A percentile compares a stretch with the other conserved stretches of the same genome.
phyloP scores from a whole-genome alignment of 257 asterid species.

The Eucommia ulmoides region DNA sequence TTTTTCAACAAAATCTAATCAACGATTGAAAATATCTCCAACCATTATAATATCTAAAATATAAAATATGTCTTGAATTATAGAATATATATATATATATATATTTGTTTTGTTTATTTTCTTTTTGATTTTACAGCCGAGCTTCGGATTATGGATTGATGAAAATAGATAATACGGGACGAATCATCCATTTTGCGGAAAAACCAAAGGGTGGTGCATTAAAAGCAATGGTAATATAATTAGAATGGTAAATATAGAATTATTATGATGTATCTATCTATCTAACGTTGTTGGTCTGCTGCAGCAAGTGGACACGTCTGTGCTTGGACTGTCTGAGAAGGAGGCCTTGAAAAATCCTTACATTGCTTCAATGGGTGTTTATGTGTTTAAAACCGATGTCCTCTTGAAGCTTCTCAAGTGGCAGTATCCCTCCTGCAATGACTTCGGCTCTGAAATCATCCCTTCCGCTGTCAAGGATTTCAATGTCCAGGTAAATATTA shows the following conservation, averaged over 20 bases:
- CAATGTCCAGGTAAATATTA: slow-evolving; percentile 64
- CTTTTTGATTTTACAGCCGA: slow-evolving; percentile 40
- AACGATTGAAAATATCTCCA: no score
- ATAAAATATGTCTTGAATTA: no score
- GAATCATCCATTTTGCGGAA: slow-evolving; percentile 68
- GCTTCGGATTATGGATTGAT: slow-evolving; percentile 91
- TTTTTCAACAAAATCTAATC: no score
- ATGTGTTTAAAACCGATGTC: slow-evolving; percentile 73
- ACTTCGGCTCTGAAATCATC: slow-evolving; percentile 92
- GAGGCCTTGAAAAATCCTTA: slow-evolving; percentile 55
- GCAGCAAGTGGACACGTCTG: slow-evolving; percentile 84
- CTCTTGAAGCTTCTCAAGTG: slow-evolving; percentile 49
- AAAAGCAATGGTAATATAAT: slow-evolving; percentile 49
- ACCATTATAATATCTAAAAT: no score
- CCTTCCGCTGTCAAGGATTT: slow-evolving; percentile 80
- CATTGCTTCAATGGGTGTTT: slow-evolving; percentile 97
- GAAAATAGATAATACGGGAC: slow-evolving; percentile 68
- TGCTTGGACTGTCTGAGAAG: slow-evolving; percentile 59
- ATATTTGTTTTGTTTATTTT: not conserved
- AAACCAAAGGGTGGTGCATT: slow-evolving; percentile 77
- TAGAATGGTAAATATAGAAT: not conserved
- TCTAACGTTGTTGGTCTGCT: not conserved
- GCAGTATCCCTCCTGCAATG: slow-evolving; percentile 71
- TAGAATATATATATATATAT: not conserved
- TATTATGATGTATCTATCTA: not conserved